phyloP scores from a whole-genome alignment of 371 early-diverging fungal genomes.

The Mucor velutinosus region DNA sequence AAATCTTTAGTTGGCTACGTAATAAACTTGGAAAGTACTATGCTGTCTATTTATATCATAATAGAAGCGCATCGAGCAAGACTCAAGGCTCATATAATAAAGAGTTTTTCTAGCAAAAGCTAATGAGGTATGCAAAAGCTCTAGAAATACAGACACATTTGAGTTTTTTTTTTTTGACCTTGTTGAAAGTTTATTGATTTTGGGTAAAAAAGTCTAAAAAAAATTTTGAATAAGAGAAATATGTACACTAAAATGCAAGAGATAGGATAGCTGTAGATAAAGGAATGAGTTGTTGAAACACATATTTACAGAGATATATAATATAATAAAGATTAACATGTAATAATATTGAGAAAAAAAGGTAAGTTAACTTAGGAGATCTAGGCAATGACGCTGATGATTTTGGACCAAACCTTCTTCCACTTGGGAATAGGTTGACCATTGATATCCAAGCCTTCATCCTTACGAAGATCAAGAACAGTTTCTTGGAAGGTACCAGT shows the following conservation, averaged over 20 bases:
- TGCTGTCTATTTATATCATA: no score
- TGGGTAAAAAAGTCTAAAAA: background rate
- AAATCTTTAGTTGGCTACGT: no score
- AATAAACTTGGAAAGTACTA: no score
- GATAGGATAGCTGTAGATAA: background rate
- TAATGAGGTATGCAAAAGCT: no score
- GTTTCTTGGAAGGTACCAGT: conserved; percentile 36
- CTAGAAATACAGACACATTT: background rate
- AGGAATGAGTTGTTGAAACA: conserved; percentile 16
- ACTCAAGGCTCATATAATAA: no score
- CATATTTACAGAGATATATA: conserved; percentile 6
- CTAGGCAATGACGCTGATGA: conserved; percentile 6
- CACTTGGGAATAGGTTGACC: conserved; percentile 31
- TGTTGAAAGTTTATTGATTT: conserved; percentile 12
- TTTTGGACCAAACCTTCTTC: conserved; percentile 16
- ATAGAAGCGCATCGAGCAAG: no score
- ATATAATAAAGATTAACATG: background rate
- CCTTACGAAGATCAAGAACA: conserved; percentile 26
- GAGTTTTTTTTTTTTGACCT: conserved; percentile 7
- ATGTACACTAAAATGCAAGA: conserved; percentile 4
- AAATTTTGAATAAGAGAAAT: background rate
- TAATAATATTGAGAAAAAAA: background rate
- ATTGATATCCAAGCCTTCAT: conserved; percentile 27
- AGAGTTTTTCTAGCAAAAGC: no score
- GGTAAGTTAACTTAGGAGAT: background rate